These are phyloP conservation scores for Dothideomycetes sp. DNA, from an alignment of 2,329 filamentous ascomycete genomes.

Conservation along the genomic window DNA sequence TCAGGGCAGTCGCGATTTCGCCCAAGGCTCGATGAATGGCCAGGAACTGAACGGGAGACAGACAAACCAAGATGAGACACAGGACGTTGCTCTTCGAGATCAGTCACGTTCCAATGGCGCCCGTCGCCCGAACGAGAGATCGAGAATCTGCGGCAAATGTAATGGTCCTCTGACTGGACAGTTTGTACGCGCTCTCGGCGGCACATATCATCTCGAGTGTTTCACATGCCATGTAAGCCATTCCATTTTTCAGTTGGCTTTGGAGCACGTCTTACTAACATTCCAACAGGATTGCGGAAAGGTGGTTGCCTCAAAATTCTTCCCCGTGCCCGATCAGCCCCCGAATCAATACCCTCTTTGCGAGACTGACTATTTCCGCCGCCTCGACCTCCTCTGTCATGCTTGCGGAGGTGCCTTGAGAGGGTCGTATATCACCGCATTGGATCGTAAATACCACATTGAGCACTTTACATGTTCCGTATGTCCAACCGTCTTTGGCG, in stretches of 20 bases:
- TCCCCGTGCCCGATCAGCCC: slow-evolving; percentile 85
- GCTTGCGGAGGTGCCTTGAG: slow-evolving; percentile 86
- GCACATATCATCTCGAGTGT: slow-evolving; percentile 93
- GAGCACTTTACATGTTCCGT: slow-evolving; percentile 98
- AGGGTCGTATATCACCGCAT: slow-evolving; percentile 93
- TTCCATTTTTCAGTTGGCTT: too few species aligned
- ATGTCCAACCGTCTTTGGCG: slow-evolving; percentile 94
- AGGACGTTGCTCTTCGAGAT: background rate
- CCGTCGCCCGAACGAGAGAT: slow-evolving; percentile 22
- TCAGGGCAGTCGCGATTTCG: background rate
- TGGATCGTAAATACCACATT: slow-evolving; percentile 97
- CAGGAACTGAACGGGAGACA: background rate
- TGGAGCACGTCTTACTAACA: too few species aligned
- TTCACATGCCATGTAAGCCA: slow-evolving; percentile 93
- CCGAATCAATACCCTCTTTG: slow-evolving; percentile 89
- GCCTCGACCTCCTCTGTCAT: slow-evolving; percentile 81
- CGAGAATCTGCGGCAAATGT: slow-evolving; percentile 64
- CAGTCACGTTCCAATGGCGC: slow-evolving; percentile 7
- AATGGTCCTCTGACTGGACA: slow-evolving; percentile 80
- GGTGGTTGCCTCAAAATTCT: slow-evolving; percentile 98
- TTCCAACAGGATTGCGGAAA: slow-evolving; percentile 95
- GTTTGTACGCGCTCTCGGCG: slow-evolving; percentile 86
- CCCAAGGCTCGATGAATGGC: background rate
- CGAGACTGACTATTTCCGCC: slow-evolving; percentile 94
- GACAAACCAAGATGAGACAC: background rate